A percentile compares a stretch with the other conserved stretches of the same genome.
Evolutionary conservation across 2,329 filamentous ascomycete genomes (phyloP).

Genomic region (Magnaporthiopsis rhizophila): DNA sequence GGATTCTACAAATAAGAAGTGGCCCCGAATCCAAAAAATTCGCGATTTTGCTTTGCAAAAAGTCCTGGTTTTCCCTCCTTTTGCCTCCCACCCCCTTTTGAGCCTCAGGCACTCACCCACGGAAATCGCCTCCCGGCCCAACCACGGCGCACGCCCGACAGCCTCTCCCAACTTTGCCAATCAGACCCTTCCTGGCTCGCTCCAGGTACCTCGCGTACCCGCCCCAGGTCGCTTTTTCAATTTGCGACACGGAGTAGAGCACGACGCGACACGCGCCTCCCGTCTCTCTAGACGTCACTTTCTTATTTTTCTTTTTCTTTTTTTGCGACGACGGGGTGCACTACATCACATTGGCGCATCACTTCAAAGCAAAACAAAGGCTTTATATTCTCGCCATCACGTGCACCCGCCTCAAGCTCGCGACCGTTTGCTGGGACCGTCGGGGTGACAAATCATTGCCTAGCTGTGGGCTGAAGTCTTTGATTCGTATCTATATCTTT

Average conservation of each 20-base stretch:
- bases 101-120: slow-evolving; percentile 13
- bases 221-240: slow-evolving; percentile 3
- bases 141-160: neutral
- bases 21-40: slow-evolving; percentile 30
- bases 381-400: neutral
- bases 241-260: slow-evolving; percentile 7
- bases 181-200: neutral
- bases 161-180: neutral
- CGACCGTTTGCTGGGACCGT: no score
- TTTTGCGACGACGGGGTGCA: slow-evolving; percentile 14
- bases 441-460: neutral
- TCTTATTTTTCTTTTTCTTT: slow-evolving; percentile 23
- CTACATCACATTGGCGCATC: neutral
- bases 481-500: neutral
- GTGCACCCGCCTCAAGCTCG: neutral
- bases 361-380: neutral
- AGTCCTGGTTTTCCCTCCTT: slow-evolving; percentile 21
- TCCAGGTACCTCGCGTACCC: slow-evolving; percentile 2
- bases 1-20: slow-evolving; percentile 36
- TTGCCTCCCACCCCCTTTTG: slow-evolving; percentile 7
- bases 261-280: neutral
- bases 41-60: slow-evolving; percentile 24
- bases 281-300: neutral
- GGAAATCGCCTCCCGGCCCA: slow-evolving; percentile 3
- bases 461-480: neutral